A percentile compares a stretch with the other conserved stretches of the same genome.
These are phyloP conservation scores for Backusella mclennaniae DNA, from an alignment of 192 early-diverging fungal species.

Conservation along the genomic window DNA sequence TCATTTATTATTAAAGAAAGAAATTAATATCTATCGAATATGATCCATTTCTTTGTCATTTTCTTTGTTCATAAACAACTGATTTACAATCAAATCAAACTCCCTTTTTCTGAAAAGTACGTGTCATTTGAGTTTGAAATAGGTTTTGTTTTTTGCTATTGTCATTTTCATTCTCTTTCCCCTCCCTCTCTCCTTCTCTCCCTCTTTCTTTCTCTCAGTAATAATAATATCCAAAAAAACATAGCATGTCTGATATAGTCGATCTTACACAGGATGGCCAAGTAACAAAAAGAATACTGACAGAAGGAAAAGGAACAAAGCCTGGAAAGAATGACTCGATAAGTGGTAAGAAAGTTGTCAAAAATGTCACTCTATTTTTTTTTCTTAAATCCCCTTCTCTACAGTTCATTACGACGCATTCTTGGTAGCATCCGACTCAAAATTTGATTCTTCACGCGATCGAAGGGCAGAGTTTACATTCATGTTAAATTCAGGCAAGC, in stretches of 20 bases:
- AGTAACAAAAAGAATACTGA: constrained; percentile 1
- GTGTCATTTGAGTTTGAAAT: not conserved
- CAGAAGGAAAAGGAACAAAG: not conserved
- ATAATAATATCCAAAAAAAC: not conserved
- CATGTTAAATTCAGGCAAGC: constrained; percentile 34
- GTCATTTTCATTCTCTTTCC: not conserved
- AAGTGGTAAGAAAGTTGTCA: not conserved
- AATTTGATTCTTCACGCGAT: constrained; percentile 42
- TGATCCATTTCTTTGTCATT: no score
- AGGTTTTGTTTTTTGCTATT: not conserved
- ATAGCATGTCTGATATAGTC: not conserved
- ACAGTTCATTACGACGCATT: constrained; percentile 11
- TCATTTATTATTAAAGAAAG: no score
- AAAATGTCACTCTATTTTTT: not conserved
- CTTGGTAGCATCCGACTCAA: not conserved
- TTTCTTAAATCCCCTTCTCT: not conserved
- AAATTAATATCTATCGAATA: no score
- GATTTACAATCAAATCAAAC: no score
- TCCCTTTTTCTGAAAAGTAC: no score
- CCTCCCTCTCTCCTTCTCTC: not conserved
- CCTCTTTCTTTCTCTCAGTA: not conserved
- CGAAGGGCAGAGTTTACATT: constrained; percentile 31
- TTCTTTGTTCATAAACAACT: no score
- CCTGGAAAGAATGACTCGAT: constrained; percentile 5
- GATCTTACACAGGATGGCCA: not conserved